Conservation (phyloP, 257 asterid genomes). For the Solanum rostratum region DNA sequence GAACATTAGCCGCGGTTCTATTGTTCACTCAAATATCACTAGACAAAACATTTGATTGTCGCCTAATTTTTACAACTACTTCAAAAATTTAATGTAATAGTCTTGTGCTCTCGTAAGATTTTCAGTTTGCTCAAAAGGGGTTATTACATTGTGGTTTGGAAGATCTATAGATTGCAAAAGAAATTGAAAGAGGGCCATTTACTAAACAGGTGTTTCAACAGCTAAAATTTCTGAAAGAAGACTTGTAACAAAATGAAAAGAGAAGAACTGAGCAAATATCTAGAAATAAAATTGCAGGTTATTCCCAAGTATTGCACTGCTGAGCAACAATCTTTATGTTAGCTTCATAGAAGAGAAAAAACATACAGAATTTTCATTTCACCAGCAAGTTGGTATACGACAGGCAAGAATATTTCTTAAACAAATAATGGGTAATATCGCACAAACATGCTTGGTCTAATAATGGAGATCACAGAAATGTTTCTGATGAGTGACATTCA, state of each 20-base stretch:
- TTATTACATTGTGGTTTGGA: neutral
- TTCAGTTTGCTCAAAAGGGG: neutral
- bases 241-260: neutral
- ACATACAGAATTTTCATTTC: neutral
- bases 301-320: neutral
- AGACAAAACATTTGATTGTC: no score
- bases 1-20: no score
- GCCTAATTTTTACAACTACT: neutral
- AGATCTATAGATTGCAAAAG: neutral
- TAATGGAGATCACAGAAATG: neutral
- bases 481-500: conserved; percentile 3
- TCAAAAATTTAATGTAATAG: neutral
- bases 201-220: neutral
- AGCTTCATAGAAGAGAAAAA: neutral
- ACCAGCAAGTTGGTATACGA: neutral
- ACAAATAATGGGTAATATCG: neutral
- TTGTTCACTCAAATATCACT: no score
- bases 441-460: neutral
- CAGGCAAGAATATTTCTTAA: neutral
- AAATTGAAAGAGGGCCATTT: neutral
- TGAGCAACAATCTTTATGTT: neutral
- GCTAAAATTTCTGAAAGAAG: neutral
- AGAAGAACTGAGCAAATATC: neutral
- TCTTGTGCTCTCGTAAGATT: neutral
- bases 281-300: neutral